phyloP scores from a whole-genome alignment of 805 yeast species.

The Candida endomychidarum region DNA sequence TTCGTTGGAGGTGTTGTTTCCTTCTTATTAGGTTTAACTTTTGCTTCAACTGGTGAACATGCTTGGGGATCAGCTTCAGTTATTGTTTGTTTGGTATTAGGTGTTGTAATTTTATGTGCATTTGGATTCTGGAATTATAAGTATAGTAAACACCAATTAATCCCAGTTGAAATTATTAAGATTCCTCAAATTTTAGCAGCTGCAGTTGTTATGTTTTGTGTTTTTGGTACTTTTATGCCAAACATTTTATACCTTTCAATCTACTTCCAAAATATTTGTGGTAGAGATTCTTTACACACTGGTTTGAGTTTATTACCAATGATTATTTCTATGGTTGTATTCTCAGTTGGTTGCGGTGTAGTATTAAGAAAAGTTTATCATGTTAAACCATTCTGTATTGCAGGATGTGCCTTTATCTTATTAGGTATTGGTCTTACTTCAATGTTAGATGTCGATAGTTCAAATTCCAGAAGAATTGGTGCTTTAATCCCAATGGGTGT shows the following conservation, averaged over 20 bases:
- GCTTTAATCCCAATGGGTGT: slow-evolving; percentile 48
- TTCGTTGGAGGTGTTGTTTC: slow-evolving; percentile 43
- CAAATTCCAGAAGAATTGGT: slow-evolving; percentile 40
- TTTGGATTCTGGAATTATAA: slow-evolving; percentile 44
- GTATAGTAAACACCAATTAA: slow-evolving; percentile 44
- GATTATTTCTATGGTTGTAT: slow-evolving; percentile 38
- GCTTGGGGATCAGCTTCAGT: slow-evolving; percentile 57
- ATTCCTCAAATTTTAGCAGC: slow-evolving; percentile 39
- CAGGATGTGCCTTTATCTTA: slow-evolving; percentile 23
- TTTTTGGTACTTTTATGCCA: slow-evolving; percentile 40
- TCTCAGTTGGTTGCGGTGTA: slow-evolving; percentile 39
- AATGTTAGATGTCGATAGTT: slow-evolving; percentile 41
- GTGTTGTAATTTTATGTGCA: slow-evolving; percentile 30
- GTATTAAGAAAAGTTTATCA: slow-evolving; percentile 35
- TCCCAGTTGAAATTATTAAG: slow-evolving; percentile 44
- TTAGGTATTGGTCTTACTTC: slow-evolving; percentile 47
- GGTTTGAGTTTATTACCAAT: slow-evolving; percentile 48
- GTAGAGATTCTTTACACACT: slow-evolving; percentile 41
- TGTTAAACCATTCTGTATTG: slow-evolving; percentile 42
- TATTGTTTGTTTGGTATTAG: slow-evolving; percentile 47
- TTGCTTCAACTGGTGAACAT: slow-evolving; percentile 47
- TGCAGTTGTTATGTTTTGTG: slow-evolving; percentile 30
- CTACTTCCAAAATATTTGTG: slow-evolving; percentile 52
- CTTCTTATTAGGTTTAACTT: slow-evolving; percentile 47
- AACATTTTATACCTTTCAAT: slow-evolving; percentile 23